These are phyloP conservation scores for Xylaria sp. DNA, from an alignment of 2,329 filamentous ascomycete species.

Conservation along the genomic window DNA sequence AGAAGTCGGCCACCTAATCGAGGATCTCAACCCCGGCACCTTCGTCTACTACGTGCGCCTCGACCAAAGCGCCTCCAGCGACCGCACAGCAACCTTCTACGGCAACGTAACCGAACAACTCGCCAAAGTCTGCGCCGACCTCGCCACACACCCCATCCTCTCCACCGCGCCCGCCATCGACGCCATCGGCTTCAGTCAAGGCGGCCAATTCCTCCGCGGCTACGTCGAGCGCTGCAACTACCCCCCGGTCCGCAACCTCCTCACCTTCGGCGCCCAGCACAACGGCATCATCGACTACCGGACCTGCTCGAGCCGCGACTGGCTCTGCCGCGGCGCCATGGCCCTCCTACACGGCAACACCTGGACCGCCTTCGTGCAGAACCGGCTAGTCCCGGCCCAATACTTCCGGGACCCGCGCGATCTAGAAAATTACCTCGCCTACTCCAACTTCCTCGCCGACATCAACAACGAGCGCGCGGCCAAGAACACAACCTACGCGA, in stretches of 20 bases:
- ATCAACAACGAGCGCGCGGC: conserved; percentile 82
- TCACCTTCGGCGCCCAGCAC: conserved; percentile 88
- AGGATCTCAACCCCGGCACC: conserved; percentile 72
- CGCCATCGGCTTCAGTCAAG: conserved; percentile 91
- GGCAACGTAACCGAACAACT: conserved; percentile 83
- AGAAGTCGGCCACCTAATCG: conserved; percentile 63
- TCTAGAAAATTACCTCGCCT: conserved; percentile 66
- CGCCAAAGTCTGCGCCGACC: conserved; percentile 67
- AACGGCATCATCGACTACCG: conserved; percentile 86
- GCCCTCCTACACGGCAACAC: conserved; percentile 72
- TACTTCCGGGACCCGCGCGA: conserved; percentile 76
- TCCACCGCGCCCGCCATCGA: conserved; percentile 79
- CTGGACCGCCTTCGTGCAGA: conserved; percentile 75
- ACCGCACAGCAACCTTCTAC: conserved; percentile 81
- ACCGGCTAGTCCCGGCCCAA: conserved; percentile 80
- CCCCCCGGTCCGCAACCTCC: conserved; percentile 68
- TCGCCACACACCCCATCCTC: conserved; percentile 71
- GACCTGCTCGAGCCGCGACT: conserved; percentile 65
- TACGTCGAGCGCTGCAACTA: conserved; percentile 82
- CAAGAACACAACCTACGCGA: conserved; percentile 71
- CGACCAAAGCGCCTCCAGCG: conserved; percentile 57
- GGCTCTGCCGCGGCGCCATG: conserved; percentile 75
- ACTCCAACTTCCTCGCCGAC: conserved; percentile 86
- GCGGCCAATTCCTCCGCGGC: conserved; percentile 89
- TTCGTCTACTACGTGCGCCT: conserved; percentile 76